Evolutionary conservation across 2,329 filamentous ascomycete species (phyloP).

Genomic region (Rasamsonia emersonii): DNA sequence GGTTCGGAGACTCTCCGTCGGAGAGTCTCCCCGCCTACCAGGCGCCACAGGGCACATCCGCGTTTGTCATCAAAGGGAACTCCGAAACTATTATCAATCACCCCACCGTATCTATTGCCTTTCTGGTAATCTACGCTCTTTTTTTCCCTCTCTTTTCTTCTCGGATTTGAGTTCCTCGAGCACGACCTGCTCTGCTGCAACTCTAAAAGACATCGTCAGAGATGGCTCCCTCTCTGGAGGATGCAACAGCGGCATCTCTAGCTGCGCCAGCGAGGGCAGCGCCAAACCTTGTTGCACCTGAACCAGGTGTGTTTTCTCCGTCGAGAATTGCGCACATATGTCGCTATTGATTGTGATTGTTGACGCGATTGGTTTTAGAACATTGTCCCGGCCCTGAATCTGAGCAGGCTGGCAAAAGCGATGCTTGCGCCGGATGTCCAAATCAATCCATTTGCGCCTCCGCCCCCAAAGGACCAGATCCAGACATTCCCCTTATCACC

Average conservation of each 20-base stretch:
- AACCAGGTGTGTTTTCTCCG: constrained; percentile 52
- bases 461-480: constrained; percentile 89
- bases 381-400: constrained; percentile 76
- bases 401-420: constrained; percentile 51
- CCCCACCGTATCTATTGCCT: no score
- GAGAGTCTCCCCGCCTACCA: no score
- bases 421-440: constrained; percentile 88
- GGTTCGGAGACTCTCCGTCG: no score
- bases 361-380: constrained; percentile 41
- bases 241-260: constrained; percentile 62
- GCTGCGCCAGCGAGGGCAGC: constrained; percentile 67
- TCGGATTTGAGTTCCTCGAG: no score
- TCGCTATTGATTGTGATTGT: constrained; percentile 1
- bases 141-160: no score
- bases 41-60: no score
- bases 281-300: constrained; percentile 81
- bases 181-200: background rate
- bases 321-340: background rate
- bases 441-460: constrained; percentile 95
- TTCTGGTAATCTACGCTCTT: no score
- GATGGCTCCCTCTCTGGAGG: constrained; percentile 82
- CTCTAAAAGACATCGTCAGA: constrained; percentile 6
- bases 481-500: constrained; percentile 83
- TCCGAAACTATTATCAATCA: no score
- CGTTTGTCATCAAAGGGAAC: no score